Conservation (phyloP, 2,329 filamentous ascomycete species). For the Didymella lethalis region DNA sequence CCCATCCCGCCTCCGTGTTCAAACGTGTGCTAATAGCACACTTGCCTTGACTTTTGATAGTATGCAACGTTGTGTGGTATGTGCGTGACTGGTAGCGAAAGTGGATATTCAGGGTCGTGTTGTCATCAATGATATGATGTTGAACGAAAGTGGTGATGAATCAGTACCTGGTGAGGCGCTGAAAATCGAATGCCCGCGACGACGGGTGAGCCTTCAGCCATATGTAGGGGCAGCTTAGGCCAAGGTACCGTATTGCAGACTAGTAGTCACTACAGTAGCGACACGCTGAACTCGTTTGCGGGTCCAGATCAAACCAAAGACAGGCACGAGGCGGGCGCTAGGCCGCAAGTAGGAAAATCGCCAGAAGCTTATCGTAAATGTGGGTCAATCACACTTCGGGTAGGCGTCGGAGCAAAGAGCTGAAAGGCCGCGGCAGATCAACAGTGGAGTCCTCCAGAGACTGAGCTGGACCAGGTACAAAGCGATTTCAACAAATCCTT, state of each 20-base stretch:
- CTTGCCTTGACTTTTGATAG: background rate
- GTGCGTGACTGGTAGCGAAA: slow-evolving; percentile 6
- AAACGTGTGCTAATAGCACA: slow-evolving; percentile 9
- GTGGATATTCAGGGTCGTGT: background rate
- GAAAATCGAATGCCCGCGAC: background rate
- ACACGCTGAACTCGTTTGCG: slow-evolving; percentile 12
- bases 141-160: slow-evolving; percentile 6
- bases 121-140: background rate
- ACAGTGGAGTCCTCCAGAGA: slow-evolving; percentile 1
- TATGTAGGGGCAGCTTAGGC: slow-evolving; percentile 5
- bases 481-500: slow-evolving; percentile 1
- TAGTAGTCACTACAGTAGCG: slow-evolving; percentile 6
- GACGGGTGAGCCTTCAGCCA: slow-evolving; percentile 9
- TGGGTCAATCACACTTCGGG: slow-evolving; percentile 14
- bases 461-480: slow-evolving; percentile 3
- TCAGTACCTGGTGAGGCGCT: slow-evolving; percentile 12
- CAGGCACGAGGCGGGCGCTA: slow-evolving; percentile 15
- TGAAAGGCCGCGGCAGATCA: slow-evolving; percentile 16
- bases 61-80: background rate
- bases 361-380: slow-evolving; percentile 19
- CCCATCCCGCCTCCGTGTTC: slow-evolving; percentile 13
- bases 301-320: slow-evolving; percentile 17
- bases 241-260: slow-evolving; percentile 11
- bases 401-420: slow-evolving; percentile 4
- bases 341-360: slow-evolving; percentile 2